These are phyloP conservation scores for Hibiscus syriacus DNA, from an alignment of 345 rosid species.

Conservation along the genomic window DNA sequence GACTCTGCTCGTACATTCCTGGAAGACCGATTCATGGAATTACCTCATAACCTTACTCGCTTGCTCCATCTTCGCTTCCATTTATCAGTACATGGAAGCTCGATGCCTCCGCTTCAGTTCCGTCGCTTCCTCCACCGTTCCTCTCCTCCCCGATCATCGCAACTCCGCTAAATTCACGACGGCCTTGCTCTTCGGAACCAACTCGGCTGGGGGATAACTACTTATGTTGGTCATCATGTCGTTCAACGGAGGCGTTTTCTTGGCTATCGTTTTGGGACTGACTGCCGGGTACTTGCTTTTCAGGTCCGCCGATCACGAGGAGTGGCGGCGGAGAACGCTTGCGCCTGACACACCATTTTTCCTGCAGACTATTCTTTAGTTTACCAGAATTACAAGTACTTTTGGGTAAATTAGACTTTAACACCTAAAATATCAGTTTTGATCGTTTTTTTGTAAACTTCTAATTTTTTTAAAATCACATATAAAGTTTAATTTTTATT, in stretches of 20 bases:
- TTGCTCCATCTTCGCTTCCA: conserved; percentile 51
- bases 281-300: conserved; percentile 51
- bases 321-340: conserved; percentile 27
- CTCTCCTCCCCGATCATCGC: conserved; percentile 25
- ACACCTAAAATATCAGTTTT: too few relatives aligned
- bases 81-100: conserved; percentile 65
- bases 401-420: too few relatives aligned
- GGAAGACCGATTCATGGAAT: conserved; percentile 63
- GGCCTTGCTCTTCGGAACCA: conserved; percentile 48
- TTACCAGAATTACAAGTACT: neutral
- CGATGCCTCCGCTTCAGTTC: conserved; percentile 40
- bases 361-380: neutral
- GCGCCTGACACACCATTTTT: conserved; percentile 40
- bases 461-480: too few relatives aligned
- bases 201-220: conserved; percentile 64
- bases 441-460: too few relatives aligned
- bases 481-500: too few relatives aligned
- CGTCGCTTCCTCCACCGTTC: conserved; percentile 22
- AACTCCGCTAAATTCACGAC: conserved; percentile 29
- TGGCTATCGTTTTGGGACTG: conserved; percentile 62
- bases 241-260: conserved; percentile 77
- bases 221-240: conserved; percentile 84
- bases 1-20: conserved; percentile 55
- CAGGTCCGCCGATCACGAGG: conserved; percentile 32
- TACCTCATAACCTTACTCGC: conserved; percentile 54